Evolutionary conservation across 371 early-diverging fungal species (phyloP), one percentile per base, ranked within the genome.

Genomic region (Apophysomyces ossiformis): DNA sequence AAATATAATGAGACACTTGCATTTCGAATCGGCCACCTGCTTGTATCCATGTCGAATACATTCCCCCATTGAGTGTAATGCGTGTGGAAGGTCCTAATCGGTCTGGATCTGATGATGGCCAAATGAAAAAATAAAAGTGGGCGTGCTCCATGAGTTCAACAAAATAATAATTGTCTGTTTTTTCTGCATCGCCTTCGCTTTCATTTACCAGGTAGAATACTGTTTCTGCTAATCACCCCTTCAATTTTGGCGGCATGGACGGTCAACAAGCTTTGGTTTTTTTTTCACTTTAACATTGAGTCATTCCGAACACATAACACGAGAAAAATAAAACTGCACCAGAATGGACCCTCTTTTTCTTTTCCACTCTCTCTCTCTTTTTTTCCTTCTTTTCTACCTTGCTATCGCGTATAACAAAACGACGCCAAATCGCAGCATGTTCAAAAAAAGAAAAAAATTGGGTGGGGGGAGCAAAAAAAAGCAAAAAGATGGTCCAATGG

Each of bases 21-120:
- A 76, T 61, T 60, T 63, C 60, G 43, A 76, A 76, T 16, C 56
- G 58, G 2, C 76, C 76, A 46, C 72, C 63, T 2, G 54, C 47
- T 35, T 37, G 60, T 18, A 76, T 56, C 26, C 68, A 60, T 8
- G 76, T 38, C 3, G 68, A 60, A 38, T 70, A 66, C 46, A 39
- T 36, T 46, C 72, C 76, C 13, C 74, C 74, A 61, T 70, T 67
- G 9, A 76, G 62, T 1, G 58, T 47, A 12, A 68, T 68, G 39
- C 64, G 57, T 13, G 76, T 72, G 3, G 72, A 56, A 32, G 76
- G 69, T 38, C 63, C 26, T 37, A 72, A 35, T 60, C 7, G 8
- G 21, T 43, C 37, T 7, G 63, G 7, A 38, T 72, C 72, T 72
- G 32, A 26, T 26, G 32, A 3, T 26, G 32, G 32, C 32, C 32